Evolutionary conservation across 306 rosid genomes (phyloP), one percentile per base, ranked within the genome.

Genomic region (Mimosa pudica): DNA sequence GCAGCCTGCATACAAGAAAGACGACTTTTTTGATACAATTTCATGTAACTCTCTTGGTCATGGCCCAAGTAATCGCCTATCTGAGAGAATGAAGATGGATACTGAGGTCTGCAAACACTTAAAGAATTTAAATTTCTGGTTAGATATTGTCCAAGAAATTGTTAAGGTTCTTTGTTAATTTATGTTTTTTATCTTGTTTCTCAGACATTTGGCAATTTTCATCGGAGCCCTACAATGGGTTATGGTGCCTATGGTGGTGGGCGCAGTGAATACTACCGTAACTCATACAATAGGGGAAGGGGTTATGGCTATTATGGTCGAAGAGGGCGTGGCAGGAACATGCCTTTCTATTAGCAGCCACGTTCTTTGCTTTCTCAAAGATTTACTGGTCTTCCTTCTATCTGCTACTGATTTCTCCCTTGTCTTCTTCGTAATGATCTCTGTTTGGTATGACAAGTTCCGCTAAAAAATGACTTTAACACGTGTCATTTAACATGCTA

Each of bases 21-120:
- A 90, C 72, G 92, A 90, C 46, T 93, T 93, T 83, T 93, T 93
- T 81, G 98, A 93, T 82, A 82, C 96, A 78, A 88, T 91, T 72
- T 91, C 97, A 1, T 82, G 91, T 44, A 82, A 88, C 82, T 85
- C 94, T 13, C 76, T 86, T 77, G 68, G 74, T 80, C 86, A 78
- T 60, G 91, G 97, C 74, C 79, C 75, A 36, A 83, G 92, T 79
- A 88, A 69, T 74, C 86, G 84, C 82, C 82, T 82, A 66, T 86
- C 88, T 14, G 87, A 83, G 85, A 83, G 90, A 81, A 81, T 85
- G 77, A 88, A 45, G 80, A 81, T 42, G 69, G 89, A 87, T 84
- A 74, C 82, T 62, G 89, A 91, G 91, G 97, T 91, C 87, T 72
- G 92, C 81, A 42, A 44, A 57, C 80, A 46, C 77, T 46, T 74